Conservation (phyloP, 441 rosid species). For the Corymbia calophylla region DNA sequence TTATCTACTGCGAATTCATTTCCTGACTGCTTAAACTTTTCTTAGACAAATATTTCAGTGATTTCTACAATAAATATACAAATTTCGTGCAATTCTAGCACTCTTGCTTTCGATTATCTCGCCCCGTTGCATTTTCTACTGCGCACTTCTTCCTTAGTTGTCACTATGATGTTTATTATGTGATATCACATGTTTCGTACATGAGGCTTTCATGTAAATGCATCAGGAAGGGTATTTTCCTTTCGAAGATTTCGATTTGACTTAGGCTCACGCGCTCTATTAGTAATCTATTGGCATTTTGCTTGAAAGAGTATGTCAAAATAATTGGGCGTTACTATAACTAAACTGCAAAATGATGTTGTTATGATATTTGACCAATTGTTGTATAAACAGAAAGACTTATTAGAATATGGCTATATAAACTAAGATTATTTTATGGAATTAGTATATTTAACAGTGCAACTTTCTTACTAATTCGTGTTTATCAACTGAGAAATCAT, state of each 20-base stretch:
- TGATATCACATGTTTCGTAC: neutral
- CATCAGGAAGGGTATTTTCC: neutral
- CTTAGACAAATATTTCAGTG: neutral
- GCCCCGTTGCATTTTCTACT: no score
- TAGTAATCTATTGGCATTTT: neutral
- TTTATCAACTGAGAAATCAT: neutral
- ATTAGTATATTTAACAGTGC: neutral
- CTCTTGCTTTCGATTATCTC: no score
- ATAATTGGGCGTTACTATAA: neutral
- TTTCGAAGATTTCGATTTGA: neutral
- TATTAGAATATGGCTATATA: neutral
- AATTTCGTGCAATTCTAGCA: neutral
- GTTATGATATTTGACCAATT: neutral
- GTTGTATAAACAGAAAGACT: neutral
- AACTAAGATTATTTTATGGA: neutral
- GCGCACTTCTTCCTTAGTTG: neutral
- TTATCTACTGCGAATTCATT: neutral
- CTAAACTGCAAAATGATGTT: neutral
- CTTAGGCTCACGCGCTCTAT: accelerated
- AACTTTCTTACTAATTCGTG: neutral
- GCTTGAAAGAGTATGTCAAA: neutral
- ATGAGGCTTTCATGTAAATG: neutral
- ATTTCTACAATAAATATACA: neutral
- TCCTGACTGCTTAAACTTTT: neutral
- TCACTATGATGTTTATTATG: neutral